Conservation (phyloP, 2,329 filamentous ascomycete species). For the Beauveria sp. region DNA sequence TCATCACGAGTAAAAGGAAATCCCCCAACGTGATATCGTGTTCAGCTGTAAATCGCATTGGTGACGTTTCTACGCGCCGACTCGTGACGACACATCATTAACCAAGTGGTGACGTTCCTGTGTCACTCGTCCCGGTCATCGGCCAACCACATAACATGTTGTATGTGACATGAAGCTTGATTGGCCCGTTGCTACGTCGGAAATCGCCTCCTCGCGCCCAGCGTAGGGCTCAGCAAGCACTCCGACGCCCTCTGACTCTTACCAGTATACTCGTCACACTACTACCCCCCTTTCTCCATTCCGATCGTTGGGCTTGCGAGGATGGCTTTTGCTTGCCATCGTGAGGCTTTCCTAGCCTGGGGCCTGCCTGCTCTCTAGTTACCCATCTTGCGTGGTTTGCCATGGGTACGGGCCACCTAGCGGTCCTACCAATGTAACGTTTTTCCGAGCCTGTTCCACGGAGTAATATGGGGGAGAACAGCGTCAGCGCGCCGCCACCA, state of each 20-base stretch:
- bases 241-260: background rate
- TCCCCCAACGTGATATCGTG: background rate
- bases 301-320: background rate
- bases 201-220: background rate
- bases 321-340: background rate
- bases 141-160: constrained; percentile 1
- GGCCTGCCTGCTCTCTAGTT: background rate
- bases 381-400: background rate
- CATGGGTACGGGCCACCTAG: background rate
- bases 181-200: background rate
- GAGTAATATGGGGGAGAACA: background rate
- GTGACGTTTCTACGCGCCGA: background rate
- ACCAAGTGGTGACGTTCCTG: background rate
- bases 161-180: background rate
- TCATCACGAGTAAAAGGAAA: background rate
- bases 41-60: background rate
- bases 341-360: background rate
- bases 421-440: background rate
- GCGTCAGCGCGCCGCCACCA: background rate
- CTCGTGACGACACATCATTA: background rate
- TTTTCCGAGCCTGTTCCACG: background rate
- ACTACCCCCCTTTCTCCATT: background rate
- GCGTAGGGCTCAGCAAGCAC: background rate
- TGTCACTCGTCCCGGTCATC: background rate
- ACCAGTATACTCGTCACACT: background rate